Percentiles rank a stretch among this genome's conserved stretches.
phyloP scores from a whole-genome alignment of 2,329 filamentous ascomycete genomes.

The Pseudocercospora crystallina region DNA sequence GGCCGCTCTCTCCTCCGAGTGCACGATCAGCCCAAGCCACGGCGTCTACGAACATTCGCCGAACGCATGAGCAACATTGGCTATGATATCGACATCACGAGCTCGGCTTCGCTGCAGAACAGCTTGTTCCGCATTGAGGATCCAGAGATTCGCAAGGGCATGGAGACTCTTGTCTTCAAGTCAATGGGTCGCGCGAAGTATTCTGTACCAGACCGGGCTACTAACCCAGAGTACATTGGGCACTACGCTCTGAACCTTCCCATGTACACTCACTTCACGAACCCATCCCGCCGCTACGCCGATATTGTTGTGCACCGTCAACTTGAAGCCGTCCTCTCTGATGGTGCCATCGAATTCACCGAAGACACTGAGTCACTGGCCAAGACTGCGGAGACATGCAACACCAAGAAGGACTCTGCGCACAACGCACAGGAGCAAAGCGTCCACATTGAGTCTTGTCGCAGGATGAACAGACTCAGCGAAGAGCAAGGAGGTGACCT shows the following conservation, averaged over 20 bases:
- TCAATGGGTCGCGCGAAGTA: constrained; percentile 97
- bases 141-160: constrained; percentile 85
- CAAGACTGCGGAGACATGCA: constrained; percentile 93
- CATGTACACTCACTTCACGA: constrained; percentile 95
- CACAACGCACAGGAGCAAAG: constrained; percentile 98
- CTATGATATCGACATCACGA: constrained; percentile 83
- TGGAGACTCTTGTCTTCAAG: constrained; percentile 95
- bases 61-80: constrained; percentile 91
- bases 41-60: constrained; percentile 84
- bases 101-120: constrained; percentile 88
- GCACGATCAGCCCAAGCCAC: constrained; percentile 79
- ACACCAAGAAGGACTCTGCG: constrained; percentile 98
- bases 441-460: constrained; percentile 96
- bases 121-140: constrained; percentile 94
- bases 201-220: constrained; percentile 77
- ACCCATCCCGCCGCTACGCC: constrained; percentile 89
- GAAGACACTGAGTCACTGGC: constrained; percentile 85
- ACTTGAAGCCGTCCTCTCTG: constrained; percentile 80
- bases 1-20: constrained; percentile 91
- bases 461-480: constrained; percentile 88
- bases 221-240: constrained; percentile 68
- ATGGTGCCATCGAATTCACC: constrained; percentile 77
- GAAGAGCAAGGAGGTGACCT: constrained; percentile 86
- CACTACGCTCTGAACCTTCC: constrained; percentile 93
- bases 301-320: constrained; percentile 96